These are phyloP conservation scores for Neonectria sp. DNA, from an alignment of 2,329 filamentous ascomycete genomes.

Conservation along the genomic window DNA sequence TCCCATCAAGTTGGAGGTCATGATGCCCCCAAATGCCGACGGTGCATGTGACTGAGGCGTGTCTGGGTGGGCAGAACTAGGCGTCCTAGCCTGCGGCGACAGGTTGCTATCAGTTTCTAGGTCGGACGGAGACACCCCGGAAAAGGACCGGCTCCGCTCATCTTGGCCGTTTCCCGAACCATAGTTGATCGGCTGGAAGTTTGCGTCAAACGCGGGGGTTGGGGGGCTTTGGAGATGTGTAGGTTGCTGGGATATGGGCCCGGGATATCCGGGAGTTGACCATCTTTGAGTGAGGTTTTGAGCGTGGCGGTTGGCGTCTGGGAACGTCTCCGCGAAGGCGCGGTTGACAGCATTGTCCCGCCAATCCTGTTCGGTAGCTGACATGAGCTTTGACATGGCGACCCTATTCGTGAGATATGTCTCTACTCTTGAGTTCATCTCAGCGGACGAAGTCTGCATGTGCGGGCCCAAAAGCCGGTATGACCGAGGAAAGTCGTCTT, in stretches of 20 bases:
- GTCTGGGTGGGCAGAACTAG: conserved; percentile 45
- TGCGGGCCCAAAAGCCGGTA: conserved; percentile 76
- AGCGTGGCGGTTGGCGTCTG: conserved; percentile 51
- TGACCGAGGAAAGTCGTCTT: conserved; percentile 81
- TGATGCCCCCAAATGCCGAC: conserved; percentile 32
- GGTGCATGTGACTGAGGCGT: conserved; percentile 40
- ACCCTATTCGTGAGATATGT: conserved; percentile 60
- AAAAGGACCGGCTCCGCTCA: conserved; percentile 39
- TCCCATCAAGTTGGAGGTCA: conserved; percentile 38
- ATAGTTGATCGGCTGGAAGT: conserved; percentile 47
- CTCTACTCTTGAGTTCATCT: conserved; percentile 74
- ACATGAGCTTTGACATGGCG: conserved; percentile 59
- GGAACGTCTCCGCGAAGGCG: conserved; percentile 64
- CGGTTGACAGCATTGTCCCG: conserved; percentile 63
- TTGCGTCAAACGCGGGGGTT: conserved; percentile 37
- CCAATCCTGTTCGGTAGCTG: conserved; percentile 55
- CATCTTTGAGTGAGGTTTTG: conserved; percentile 45
- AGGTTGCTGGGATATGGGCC: conserved; percentile 14
- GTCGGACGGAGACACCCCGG: conserved; percentile 37
- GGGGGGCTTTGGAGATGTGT: conserved; percentile 33
- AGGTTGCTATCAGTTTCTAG: conserved; percentile 26
- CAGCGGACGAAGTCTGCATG: conserved; percentile 71
- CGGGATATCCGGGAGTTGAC: conserved; percentile 39
- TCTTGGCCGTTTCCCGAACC: conserved; percentile 24
- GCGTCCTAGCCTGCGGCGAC: conserved; percentile 50